Evolutionary conservation across 2,329 filamentous ascomycete species (phyloP).

Genomic region (Microdochium paspali): DNA sequence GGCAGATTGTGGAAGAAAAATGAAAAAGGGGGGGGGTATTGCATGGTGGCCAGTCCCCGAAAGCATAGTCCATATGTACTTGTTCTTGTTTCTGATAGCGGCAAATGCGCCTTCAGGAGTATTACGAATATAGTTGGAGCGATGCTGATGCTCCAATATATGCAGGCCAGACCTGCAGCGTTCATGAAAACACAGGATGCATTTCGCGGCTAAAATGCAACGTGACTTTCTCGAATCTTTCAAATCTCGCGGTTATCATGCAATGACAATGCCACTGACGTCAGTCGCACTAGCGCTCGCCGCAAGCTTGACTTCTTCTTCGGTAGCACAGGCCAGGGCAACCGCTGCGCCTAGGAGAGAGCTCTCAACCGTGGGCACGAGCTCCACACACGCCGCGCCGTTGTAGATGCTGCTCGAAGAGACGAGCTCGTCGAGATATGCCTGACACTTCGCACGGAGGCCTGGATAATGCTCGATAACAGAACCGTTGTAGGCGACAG

Average conservation of each 20-base stretch:
- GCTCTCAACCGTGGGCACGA: conserved; percentile 64
- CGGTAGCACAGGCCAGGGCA: conserved; percentile 41
- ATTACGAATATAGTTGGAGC: no score
- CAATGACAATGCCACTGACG: background rate
- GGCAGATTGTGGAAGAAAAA: no score
- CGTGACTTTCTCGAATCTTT: background rate
- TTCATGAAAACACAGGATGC: no score
- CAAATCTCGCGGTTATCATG: background rate
- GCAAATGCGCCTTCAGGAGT: no score
- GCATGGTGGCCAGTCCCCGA: no score
- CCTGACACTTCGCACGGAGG: conserved; percentile 54
- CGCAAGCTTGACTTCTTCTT: conserved; percentile 2
- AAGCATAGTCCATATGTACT: no score
- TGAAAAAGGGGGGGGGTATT: no score
- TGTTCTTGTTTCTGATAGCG: no score
- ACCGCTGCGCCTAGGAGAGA: conserved; percentile 69
- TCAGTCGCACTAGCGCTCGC: background rate
- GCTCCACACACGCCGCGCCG: conserved; percentile 35
- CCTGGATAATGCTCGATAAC: conserved; percentile 71
- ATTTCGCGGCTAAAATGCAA: no score
- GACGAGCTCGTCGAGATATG: conserved; percentile 40
- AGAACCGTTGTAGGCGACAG: conserved; percentile 70
- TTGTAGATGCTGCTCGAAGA: conserved; percentile 34
- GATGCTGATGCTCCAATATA: no score
- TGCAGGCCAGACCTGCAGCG: no score